Evolutionary conservation across 192 early-diverging fungal species (phyloP), one percentile per base, ranked within the genome.

Genomic region (Phycomyces blakesleeanus): DNA sequence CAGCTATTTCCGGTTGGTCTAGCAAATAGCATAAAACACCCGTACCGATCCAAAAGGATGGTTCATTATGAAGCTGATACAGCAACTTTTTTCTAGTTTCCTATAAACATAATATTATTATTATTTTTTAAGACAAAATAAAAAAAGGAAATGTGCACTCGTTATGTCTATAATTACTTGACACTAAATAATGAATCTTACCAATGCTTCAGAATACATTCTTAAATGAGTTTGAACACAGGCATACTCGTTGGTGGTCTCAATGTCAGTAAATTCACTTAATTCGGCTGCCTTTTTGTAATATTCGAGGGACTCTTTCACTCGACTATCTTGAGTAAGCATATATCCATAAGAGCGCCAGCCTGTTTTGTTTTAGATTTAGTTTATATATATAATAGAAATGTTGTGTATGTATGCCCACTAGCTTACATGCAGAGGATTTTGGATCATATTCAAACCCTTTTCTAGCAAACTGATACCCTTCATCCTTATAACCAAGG

Each of bases 341-440:
- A 95, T 75, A 18, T 96, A 75, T n/a, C 95, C 95, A 72, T 85
- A 92, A 26, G 93, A 88, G 66, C 96, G 95, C 95, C 95, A 98
- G 75, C 86, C 87, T 87, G 52, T 41, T 24, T 15, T 2, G 29
- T 34, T 34, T 34, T 2, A 34, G 29, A 7, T 34, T 34, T 2
- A 34, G 29, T n/a, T n/a, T n/a, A n/a, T n/a, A n/a, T n/a, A n/a
- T n/a, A n/a, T n/a, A n/a, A n/a, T n/a, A n/a, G n/a, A n/a, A n/a
- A n/a, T n/a, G n/a, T n/a, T n/a, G n/a, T n/a, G n/a, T n/a, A n/a
- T n/a, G n/a, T n/a, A n/a, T n/a, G n/a, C n/a, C n/a, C n/a, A n/a
- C n/a, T 29, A n/a, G 49, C 83, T 72, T 77, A 91, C 93, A 91
- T 59, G 93, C 88, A 74, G 87, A 89, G 73, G 87, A 90, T 67